phyloP scores from a whole-genome alignment of 1,284 basidiomycete species.

The Pterulicium gracile region DNA sequence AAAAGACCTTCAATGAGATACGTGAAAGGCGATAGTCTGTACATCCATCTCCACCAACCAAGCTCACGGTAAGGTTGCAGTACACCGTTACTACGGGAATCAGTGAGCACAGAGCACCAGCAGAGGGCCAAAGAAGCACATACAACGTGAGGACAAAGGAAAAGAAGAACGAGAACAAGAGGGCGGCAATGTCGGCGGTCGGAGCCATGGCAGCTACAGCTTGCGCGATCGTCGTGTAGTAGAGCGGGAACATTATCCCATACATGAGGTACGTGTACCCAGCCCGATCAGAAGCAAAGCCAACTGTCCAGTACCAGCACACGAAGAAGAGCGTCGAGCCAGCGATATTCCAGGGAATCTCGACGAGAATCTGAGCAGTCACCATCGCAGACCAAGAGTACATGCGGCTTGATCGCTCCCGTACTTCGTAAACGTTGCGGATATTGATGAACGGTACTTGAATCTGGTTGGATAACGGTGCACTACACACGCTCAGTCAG shows the following conservation, averaged over 20 bases:
- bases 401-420: conserved; percentile 38
- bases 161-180: conserved; percentile 60
- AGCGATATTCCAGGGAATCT: conserved; percentile 15
- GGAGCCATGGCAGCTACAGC: conserved; percentile 60
- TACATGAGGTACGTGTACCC: conserved; percentile 45
- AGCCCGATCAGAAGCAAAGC: conserved; percentile 34
- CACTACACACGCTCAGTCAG: conserved; percentile 11
- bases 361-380: conserved; percentile 9
- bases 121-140: conserved; percentile 18
- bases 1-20: conserved; percentile 15
- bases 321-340: conserved; percentile 19
- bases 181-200: conserved; percentile 50
- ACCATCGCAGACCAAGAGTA: conserved; percentile 33
- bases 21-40: conserved; percentile 38
- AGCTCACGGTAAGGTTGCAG: conserved; percentile 23
- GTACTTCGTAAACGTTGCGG: conserved; percentile 32
- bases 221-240: conserved; percentile 47
- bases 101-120: conserved; percentile 32
- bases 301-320: conserved; percentile 44
- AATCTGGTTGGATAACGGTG: conserved; percentile 7
- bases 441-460: conserved; percentile 7
- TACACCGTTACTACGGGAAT: conserved; percentile 41
- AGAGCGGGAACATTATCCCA: conserved; percentile 36
- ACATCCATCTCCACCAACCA: conserved; percentile 35
- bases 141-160: conserved; percentile 61